These are phyloP conservation scores for Chrysopogon serrulatus DNA, from an alignment of 176 grass and related monocot genomes.

Conservation along the genomic window DNA sequence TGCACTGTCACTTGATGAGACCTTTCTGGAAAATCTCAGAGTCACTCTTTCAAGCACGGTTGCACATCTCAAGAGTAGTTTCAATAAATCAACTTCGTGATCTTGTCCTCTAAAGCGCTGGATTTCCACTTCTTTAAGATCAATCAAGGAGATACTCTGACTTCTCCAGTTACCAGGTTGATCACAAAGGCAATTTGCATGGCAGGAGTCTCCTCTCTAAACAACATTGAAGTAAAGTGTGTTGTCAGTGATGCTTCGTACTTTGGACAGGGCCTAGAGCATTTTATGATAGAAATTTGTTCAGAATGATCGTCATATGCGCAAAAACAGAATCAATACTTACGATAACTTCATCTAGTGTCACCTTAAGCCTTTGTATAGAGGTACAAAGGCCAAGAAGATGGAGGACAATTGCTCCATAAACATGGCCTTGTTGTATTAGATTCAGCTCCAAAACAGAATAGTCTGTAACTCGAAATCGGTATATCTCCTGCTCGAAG, in stretches of 20 bases:
- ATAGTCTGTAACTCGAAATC: background rate
- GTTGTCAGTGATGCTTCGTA: background rate
- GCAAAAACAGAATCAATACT: background rate
- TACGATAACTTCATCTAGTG: background rate
- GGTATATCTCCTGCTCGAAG: slow-evolving; percentile 4
- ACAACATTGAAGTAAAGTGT: background rate
- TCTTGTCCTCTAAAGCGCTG: background rate
- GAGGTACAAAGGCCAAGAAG: slow-evolving; percentile 5
- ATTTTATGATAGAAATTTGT: background rate
- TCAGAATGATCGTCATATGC: background rate
- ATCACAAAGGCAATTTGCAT: background rate
- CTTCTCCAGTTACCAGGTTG: slow-evolving; percentile 13
- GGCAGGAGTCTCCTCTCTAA: background rate
- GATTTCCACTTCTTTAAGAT: slow-evolving; percentile 16
- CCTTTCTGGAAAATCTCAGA: background rate
- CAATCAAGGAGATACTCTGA: background rate
- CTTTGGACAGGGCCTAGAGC: background rate
- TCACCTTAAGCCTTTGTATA: background rate
- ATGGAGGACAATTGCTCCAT: slow-evolving; percentile 8
- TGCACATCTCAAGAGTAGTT: background rate
- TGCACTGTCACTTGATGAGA: background rate
- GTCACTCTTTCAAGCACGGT: background rate
- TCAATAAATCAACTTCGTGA: slow-evolving; percentile 1
- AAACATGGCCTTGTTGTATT: background rate
- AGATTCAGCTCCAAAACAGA: slow-evolving; percentile 8